These are phyloP conservation scores for Cladophialophora immunda DNA, from an alignment of 2,329 filamentous ascomycete genomes.

Conservation along the genomic window DNA sequence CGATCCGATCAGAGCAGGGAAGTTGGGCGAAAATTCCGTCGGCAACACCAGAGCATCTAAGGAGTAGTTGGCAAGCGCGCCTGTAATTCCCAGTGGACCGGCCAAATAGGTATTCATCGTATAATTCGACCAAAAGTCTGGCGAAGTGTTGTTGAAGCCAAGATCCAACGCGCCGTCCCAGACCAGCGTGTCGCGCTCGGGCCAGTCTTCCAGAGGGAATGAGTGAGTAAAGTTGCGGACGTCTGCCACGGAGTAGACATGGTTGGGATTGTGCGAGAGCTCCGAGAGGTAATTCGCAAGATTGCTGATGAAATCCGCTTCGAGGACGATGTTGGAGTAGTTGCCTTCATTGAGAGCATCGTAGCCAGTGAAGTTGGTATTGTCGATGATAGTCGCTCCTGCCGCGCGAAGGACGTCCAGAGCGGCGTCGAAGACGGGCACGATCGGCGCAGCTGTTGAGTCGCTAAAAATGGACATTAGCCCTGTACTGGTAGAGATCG, in stretches of 20 bases:
- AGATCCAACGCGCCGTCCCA: constrained; percentile 63
- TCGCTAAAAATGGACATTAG: constrained; percentile 19
- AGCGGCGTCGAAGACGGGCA: constrained; percentile 65
- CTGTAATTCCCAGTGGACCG: constrained; percentile 67
- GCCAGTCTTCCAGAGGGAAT: constrained; percentile 65
- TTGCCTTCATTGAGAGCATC: constrained; percentile 46
- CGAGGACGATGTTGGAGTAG: constrained; percentile 54
- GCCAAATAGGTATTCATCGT: constrained; percentile 63
- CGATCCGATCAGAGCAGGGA: constrained; percentile 65
- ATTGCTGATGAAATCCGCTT: constrained; percentile 67
- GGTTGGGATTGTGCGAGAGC: constrained; percentile 66
- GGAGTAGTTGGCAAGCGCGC: constrained; percentile 64
- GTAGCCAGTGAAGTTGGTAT: constrained; percentile 67
- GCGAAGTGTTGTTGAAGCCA: constrained; percentile 68
- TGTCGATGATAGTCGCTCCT: constrained; percentile 68
- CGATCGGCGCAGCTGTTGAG: constrained; percentile 50
- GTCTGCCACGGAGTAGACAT: constrained; percentile 61
- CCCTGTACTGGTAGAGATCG: neutral
- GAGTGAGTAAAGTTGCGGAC: constrained; percentile 65
- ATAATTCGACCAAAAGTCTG: constrained; percentile 66
- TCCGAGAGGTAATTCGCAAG: constrained; percentile 67
- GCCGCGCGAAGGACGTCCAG: constrained; percentile 62
- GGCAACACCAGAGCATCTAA: constrained; percentile 71
- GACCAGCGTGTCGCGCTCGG: constrained; percentile 64
- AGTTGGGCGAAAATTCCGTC: constrained; percentile 56